Evolutionary conservation across 2,329 filamentous ascomycete genomes (phyloP), one percentile per base, ranked within the genome.

Genomic region (Anthostomella pinea): DNA sequence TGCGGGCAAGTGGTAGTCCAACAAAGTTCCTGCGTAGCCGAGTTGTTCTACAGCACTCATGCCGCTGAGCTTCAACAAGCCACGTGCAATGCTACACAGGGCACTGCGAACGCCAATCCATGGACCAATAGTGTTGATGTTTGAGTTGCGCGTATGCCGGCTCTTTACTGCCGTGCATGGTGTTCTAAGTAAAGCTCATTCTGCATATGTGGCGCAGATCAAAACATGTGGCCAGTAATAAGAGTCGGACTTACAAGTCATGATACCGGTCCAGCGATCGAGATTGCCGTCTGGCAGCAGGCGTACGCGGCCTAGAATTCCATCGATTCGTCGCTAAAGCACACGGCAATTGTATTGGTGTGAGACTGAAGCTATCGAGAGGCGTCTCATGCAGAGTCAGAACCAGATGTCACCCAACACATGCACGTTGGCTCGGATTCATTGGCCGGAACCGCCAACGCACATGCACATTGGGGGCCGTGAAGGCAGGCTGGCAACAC

Each of bases 391-490:
- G 36, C 37, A 35, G 34, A 29, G 31, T 38, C 20, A 23, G 10
- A 17, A 28, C 10, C n/a, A 23, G 15, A 36, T 41, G 33, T 19
- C 34, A 46, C 40, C 22, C 31, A n/a, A 22, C n/a, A n/a, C n/a
- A n/a, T n/a, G n/a, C n/a, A n/a, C n/a, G n/a, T n/a, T 28, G 16
- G 25, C 24, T 15, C 22, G 22, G 29, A 18, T 25, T n/a, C 29
- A 37, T 16, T 40, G 24, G 30, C 30, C 26, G 35, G 37, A 19
- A 21, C 14, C 15, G 20, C 32, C 26, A 36, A 33, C 30, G 14
- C 25, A 19, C 22, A 46, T 46, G 35, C 31, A 46, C 26, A 31
- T 48, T 46, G 43, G 45, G 39, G 33, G 35, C 45, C 24, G 19
- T 41, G 33, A 24, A 16, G 23, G 35, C 24, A 43, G 34, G 39